Evolutionary conservation across 148 eudicot genomes (phyloP).

Genomic region (Fagopyrum homotropicum): DNA sequence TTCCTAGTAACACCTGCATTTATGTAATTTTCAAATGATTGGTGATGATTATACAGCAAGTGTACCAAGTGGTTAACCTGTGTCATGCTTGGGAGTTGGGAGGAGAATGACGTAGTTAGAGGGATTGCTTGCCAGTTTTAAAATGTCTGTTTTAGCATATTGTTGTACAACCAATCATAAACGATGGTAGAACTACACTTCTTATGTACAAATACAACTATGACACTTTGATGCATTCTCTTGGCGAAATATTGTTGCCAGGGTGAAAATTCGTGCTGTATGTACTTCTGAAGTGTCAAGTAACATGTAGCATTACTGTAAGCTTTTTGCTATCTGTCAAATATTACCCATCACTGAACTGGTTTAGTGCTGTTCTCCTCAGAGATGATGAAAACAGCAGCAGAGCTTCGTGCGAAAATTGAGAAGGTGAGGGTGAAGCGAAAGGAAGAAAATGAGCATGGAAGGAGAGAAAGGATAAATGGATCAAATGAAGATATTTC

Average conservation of each 20-base stretch:
- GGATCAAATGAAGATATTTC: neutral
- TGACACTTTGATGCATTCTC: neutral
- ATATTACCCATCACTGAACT: neutral
- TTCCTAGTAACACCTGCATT: neutral
- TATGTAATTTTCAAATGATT: neutral
- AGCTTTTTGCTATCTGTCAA: neutral
- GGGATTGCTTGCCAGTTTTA: neutral
- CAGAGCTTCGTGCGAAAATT: conserved; percentile 1
- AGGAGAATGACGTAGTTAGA: neutral
- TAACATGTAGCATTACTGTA: neutral
- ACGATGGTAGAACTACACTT: neutral
- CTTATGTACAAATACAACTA: neutral
- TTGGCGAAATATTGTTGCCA: neutral
- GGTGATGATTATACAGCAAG: neutral
- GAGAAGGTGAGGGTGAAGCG: conserved; percentile 10
- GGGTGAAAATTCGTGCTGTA: neutral
- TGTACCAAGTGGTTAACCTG: neutral
- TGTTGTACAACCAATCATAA: neutral
- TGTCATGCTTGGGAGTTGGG: neutral
- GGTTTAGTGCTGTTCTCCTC: neutral
- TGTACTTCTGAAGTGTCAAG: neutral
- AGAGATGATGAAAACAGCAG: conserved; percentile 13
- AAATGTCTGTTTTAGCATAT: neutral
- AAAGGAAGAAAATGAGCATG: conserved; percentile 1
- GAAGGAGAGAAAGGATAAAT: conserved; percentile 7